A percentile compares a stretch with the other conserved stretches of the same genome.
These are phyloP conservation scores for Teunomyces tritomae DNA, from an alignment of 805 yeast genomes.

Conservation along the genomic window DNA sequence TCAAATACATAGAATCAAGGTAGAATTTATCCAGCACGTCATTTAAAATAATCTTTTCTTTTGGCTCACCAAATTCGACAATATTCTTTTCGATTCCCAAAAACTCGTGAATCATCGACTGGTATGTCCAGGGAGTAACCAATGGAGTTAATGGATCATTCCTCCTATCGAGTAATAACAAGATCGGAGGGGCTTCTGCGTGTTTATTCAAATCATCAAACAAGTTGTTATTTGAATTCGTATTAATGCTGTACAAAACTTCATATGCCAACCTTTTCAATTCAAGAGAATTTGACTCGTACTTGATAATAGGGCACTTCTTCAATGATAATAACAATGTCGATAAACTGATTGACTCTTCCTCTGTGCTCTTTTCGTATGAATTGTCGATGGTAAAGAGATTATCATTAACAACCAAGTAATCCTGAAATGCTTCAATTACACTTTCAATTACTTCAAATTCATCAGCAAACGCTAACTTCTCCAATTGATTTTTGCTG, in stretches of 20 bases:
- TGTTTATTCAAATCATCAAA: constrained; percentile 62
- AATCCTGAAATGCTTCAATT: constrained; percentile 84
- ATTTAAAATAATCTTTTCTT: constrained; percentile 47
- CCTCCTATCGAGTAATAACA: constrained; percentile 76
- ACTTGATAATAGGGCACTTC: constrained; percentile 74
- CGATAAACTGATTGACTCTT: constrained; percentile 38
- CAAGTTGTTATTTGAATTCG: constrained; percentile 52
- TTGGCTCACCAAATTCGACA: constrained; percentile 56
- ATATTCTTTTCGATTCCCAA: constrained; percentile 80
- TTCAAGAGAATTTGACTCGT: constrained; percentile 69
- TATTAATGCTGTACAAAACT: constrained; percentile 52
- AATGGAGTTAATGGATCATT: constrained; percentile 94
- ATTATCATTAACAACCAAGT: constrained; percentile 67
- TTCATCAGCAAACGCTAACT: constrained; percentile 88
- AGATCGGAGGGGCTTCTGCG: constrained; percentile 66
- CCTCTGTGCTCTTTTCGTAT: constrained; percentile 32
- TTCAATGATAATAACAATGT: constrained; percentile 71
- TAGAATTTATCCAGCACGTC: constrained; percentile 73
- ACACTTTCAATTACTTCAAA: constrained; percentile 74
- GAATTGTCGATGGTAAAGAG: constrained; percentile 47
- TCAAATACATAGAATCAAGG: constrained; percentile 76
- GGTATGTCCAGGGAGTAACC: constrained; percentile 95
- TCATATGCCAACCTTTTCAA: constrained; percentile 66
- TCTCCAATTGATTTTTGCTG: constrained; percentile 74
- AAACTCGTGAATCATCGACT: constrained; percentile 94